Base-by-base conservation (phyloP, 768 basidiomycete species). In the Podaxis mareebaensis region DNA sequence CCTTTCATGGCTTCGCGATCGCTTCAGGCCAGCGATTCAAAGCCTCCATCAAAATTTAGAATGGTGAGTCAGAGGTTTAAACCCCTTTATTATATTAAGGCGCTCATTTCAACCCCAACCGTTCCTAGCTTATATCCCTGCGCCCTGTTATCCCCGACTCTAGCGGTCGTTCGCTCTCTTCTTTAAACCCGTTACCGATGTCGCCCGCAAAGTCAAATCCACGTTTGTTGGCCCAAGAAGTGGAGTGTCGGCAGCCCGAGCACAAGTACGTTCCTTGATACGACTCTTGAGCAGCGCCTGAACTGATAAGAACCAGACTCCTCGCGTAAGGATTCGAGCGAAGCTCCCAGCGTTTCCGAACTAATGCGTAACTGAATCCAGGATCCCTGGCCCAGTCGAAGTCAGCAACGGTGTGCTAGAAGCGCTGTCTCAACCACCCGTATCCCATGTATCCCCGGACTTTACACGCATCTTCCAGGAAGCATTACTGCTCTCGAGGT, bases 391-490 rank as follows among this genome's bases (percentile, higher is more conserved):
- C 26, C 83, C 83, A 7, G 78, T 83, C 64, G 83, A 83, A 66
- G 74, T 84, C 60, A 71, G 76, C 56, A 69, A 76, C 60, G 71
- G 87, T 79, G 93, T 96, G 63, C 87, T 95, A 67, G 81, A 78
- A 63, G 91, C 92, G 67, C 92, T 95, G 74, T 92, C 93, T 0
- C 90, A 89, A 65, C 91, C 91, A 0, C 85, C 87, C 48, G 77
- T 92, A 76, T 90, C 89, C 49, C 93, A 95, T 74, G 86, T 92
- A 70, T 87, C 90, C n/a, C 85, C 87, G 11, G 91, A 90, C 28
- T 95, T 96, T 71, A 83, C 91, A 20, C 81, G 86, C 26, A 84
- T 90, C 60, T 92, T 96, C 68, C 88, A 89, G 42, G 89, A 94
- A 67, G 87, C 88, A 73, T 77, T 96, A 60, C 80, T 84, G 49